Evolutionary conservation across 2,329 filamentous ascomycete species (phyloP), one percentile per base, ranked within the genome.

Genomic region (Phyllosticta citriasiana): DNA sequence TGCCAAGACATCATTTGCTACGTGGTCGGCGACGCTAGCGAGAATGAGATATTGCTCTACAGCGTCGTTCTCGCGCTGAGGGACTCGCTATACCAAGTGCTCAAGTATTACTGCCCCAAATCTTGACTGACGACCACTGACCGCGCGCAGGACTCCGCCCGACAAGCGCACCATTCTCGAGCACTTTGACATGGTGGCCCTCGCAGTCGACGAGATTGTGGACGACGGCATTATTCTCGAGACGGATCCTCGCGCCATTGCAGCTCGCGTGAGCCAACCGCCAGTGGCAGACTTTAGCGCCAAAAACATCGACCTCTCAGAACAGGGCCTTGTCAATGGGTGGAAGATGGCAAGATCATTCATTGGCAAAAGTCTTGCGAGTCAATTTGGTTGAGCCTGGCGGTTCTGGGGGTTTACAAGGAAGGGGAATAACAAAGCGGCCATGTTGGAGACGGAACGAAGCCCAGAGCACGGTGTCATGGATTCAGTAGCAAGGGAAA

Each of bases 131-230:
- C 10, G 47, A 14, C 33, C n/a, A 24, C 47, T 64, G 35, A 57
- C 56, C 24, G 33, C 51, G 52, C 27, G 53, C 67, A 96, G 91
- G 77, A 93, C 95, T 82, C 91, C 91, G 35, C 92, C 95, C 57
- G 94, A 99, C 80, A 97, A 97, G 83, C 88, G 94, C 67, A 97
- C 94, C 62, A 91, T 97, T 67, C 88, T 97, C 71, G 94, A 99
- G 78, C 97, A 97, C 83, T 99, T 97, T 80, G 94, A 97, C 76
- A 84, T 97, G 24, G 89, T 97, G 64, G 89, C 91, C 14, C 84
- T 99, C 59, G 90, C 92, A 53, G 89, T 99, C 66, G 94, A 99
- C 75, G 94, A 99, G 76, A 67, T 76, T 51, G 73, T 75, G n/a
- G 74, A 75, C 66, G 74, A 75, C 62, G 94, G 94, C 63, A 95